Evolutionary conservation across 2,329 filamentous ascomycete species (phyloP), one percentile per base, ranked within the genome.

Genomic region (Epichloe gansuensis): DNA sequence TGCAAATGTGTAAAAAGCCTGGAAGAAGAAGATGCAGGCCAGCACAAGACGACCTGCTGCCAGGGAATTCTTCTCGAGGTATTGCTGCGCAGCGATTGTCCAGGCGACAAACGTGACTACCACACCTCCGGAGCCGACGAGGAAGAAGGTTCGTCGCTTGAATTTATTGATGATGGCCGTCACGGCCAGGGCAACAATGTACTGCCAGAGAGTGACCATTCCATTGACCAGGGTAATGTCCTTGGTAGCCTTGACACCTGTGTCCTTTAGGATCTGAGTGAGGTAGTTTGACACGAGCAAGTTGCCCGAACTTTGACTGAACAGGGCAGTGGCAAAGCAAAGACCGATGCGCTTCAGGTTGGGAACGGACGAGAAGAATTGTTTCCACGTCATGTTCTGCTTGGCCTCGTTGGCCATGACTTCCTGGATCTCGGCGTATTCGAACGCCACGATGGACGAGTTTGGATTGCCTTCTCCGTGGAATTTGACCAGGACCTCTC

Each of bases 351-450:
- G 63, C 57, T 71, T 72, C 36, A 68, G 51, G 36, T 72, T 73
- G 2, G 67, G 60, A 0, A 54, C 54, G 0, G 68, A 68, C 0
- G 64, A 66, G 55, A 74, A 66, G 42, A 74, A 67, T 21, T 67
- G 69, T 34, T 59, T 61, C 71, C 71, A 75, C 0, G 66, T 67
- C 53, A 68, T 70, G 51, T 71, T 71, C n/a, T 56, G 50, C 17
- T 53, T 50, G 2, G 48, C 46, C 31, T 59, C 56, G 15, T 51
- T 65, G 21, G 59, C 61, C 49, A 77, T 68, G 15, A 70, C 71
- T 51, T 74, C 65, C 54, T 71, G 69, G 51, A 79, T 77, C 59
- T 79, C 74, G 8, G 69, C 64, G 45, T 68, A 70, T 55, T 77
- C 75, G 23, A 72, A 67, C 11, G 69, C 62, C 13, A 78, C 74